Evolutionary conservation across 2,329 filamentous ascomycete species (phyloP), one percentile per base, ranked within the genome.

Genomic region (Talaromyces verruculosus): DNA sequence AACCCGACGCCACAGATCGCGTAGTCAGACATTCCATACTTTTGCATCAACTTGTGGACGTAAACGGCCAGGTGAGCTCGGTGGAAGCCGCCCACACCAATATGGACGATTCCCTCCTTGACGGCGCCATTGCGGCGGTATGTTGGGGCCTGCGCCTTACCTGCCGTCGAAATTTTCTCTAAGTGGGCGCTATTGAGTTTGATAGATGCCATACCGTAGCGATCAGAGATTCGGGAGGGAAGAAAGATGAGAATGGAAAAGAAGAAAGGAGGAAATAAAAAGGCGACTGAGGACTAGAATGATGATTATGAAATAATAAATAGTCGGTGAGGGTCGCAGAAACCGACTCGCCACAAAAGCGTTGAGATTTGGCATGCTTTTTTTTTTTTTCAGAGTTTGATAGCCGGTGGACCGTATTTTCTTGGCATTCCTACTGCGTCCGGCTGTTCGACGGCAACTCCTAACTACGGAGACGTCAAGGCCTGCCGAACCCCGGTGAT

Each of bases 21-120:
- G 71, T 79, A 85, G 69, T 84, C 77, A 57, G 69, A 77, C 28
- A 80, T 70, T 13, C 75, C 77, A 65, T 83, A 79, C 65, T 84
- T 77, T 73, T 81, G 74, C 71, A 85, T 80, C 73, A 85, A 72
- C 57, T 78, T 72, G 74, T 85, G 77, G 64, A 85, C 71, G 71
- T 85, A 85, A 69, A 84, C 82, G 22, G 83, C 83, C 73, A 85
- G 71, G 65, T 85, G 83, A 25, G 83, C 82, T 69, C 83, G 76
- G 78, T 85, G 83, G 77, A 85, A 85, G 72, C 83, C 83, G 68
- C 83, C 83, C 13, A 85, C 83, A 61, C 83, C 83, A 65, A 85
- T 75, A 73, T 85, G 83, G 55, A 85, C 83, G 62, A 85, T 84
- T 43, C 83, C 83, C 72, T 85, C 82, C 77, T 84, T 84, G 68